Conservation (phyloP, 768 basidiomycete species). For the Brasilioporus rufonigricans region DNA sequence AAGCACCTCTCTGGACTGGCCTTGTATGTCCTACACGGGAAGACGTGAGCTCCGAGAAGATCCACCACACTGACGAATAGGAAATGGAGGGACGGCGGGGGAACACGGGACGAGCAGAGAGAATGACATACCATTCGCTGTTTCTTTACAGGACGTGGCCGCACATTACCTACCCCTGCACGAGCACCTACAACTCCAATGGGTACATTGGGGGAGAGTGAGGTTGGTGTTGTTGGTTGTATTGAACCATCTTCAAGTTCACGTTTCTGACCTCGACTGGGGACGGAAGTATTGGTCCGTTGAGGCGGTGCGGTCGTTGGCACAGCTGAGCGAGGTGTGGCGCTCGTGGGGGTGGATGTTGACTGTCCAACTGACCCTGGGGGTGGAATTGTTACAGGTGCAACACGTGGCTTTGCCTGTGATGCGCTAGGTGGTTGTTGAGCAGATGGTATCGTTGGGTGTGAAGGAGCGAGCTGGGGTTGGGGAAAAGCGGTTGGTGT, state of each 20-base stretch:
- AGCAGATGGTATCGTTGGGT: slow-evolving; percentile 21
- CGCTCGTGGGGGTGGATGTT: slow-evolving; percentile 33
- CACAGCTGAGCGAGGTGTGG: slow-evolving; percentile 30
- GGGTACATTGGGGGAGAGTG: slow-evolving; percentile 23
- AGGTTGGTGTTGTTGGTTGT: slow-evolving; percentile 22
- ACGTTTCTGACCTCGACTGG: slow-evolving; percentile 34
- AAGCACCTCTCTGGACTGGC: slow-evolving; percentile 60
- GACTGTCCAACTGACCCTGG: slow-evolving; percentile 25
- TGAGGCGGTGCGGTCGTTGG: slow-evolving; percentile 26
- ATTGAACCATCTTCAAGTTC: slow-evolving; percentile 27
- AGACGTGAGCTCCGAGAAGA: slow-evolving; percentile 3
- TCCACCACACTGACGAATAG: neutral
- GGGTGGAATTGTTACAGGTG: slow-evolving; percentile 34
- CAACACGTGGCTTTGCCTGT: slow-evolving; percentile 29
- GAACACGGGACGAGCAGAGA: neutral
- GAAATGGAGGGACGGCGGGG: neutral
- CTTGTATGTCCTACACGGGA: slow-evolving; percentile 52
- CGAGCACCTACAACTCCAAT: slow-evolving; percentile 46
- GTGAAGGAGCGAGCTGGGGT: slow-evolving; percentile 29
- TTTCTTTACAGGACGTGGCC: slow-evolving; percentile 74
- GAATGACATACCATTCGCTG: slow-evolving; percentile 60
- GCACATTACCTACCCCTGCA: slow-evolving; percentile 54
- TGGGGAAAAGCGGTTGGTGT: slow-evolving; percentile 33
- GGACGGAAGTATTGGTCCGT: slow-evolving; percentile 12
- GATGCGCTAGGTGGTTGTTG: slow-evolving; percentile 23